Evolutionary conservation across 2,329 filamentous ascomycete species (phyloP).

Genomic region (Metarhizium rileyi): DNA sequence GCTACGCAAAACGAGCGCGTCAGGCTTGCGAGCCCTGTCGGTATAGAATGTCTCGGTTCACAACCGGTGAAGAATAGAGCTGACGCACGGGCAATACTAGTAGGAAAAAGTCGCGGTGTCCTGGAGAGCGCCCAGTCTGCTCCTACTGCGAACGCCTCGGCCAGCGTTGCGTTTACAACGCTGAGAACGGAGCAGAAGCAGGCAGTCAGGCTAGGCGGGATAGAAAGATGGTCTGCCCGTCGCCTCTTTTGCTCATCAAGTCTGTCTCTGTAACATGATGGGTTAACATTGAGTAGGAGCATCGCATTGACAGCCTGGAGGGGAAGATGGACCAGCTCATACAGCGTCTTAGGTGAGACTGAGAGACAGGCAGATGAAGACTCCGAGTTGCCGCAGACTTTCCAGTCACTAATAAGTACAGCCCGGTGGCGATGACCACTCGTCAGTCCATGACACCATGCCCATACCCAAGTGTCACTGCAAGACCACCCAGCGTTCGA

Average conservation of each 20-base stretch:
- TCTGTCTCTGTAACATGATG: background rate
- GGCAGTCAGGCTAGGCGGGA: constrained; percentile 8
- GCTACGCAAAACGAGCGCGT: too few species aligned
- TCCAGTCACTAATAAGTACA: background rate
- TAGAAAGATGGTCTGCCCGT: constrained; percentile 11
- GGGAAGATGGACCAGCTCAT: constrained; percentile 15
- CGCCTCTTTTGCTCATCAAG: background rate
- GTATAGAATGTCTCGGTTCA: constrained; percentile 10
- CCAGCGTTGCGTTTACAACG: constrained; percentile 35
- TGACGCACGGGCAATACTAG: constrained; percentile 17
- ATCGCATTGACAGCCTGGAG: constrained; percentile 23
- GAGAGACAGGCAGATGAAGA: background rate
- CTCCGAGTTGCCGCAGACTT: background rate
- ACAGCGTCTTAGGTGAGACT: constrained; percentile 10
- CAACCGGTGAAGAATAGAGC: background rate
- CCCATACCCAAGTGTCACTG: background rate
- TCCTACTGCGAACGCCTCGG: constrained; percentile 38
- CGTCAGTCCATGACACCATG: background rate
- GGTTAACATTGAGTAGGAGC: constrained; percentile 16
- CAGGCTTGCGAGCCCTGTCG: constrained; percentile 27
- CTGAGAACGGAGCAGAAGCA: constrained; percentile 5
- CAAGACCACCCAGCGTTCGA: background rate
- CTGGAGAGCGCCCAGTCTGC: constrained; percentile 38
- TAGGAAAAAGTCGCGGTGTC: constrained; percentile 41
- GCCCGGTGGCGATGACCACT: background rate